A percentile compares a stretch with the other conserved stretches of the same genome.
Conservation (phyloP, 1,139 yeast species). For the Diutina ranongensis region DNA sequence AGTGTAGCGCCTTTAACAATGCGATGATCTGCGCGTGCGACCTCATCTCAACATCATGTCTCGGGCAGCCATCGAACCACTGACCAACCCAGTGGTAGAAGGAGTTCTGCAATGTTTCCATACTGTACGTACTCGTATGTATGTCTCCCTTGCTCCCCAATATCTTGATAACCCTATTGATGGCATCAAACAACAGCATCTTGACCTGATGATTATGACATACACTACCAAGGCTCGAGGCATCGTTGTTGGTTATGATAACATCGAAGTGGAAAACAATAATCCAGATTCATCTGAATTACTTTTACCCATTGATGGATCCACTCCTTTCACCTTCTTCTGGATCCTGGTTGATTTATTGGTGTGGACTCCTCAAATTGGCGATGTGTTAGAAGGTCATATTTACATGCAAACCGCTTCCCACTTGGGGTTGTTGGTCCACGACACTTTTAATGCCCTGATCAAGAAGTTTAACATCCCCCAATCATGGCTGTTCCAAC, state of each 20-base stretch:
- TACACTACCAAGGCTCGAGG: conserved; percentile 67
- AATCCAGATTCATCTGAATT: conserved; percentile 23
- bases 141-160: conserved; percentile 80
- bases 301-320: conserved; percentile 27
- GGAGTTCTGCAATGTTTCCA: conserved; percentile 57
- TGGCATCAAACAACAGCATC: conserved; percentile 78
- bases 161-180: conserved; percentile 55
- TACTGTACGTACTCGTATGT: conserved; percentile 49
- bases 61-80: background rate
- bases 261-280: conserved; percentile 32
- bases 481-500: conserved; percentile 68
- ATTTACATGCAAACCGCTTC: conserved; percentile 90
- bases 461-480: conserved; percentile 82
- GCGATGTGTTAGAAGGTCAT: conserved; percentile 77
- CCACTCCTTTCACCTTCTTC: conserved; percentile 78
- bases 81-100: conserved; percentile 11
- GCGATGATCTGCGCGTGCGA: background rate
- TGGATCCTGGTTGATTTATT: conserved; percentile 83
- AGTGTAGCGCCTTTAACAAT: no score
- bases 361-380: conserved; percentile 81
- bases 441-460: conserved; percentile 91
- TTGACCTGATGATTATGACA: conserved; percentile 82
- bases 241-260: conserved; percentile 69
- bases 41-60: conserved; percentile 2
- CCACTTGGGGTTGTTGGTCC: conserved; percentile 81